Evolutionary conservation across 768 basidiomycete species (phyloP).

Genomic region (Mycena galericulata): DNA sequence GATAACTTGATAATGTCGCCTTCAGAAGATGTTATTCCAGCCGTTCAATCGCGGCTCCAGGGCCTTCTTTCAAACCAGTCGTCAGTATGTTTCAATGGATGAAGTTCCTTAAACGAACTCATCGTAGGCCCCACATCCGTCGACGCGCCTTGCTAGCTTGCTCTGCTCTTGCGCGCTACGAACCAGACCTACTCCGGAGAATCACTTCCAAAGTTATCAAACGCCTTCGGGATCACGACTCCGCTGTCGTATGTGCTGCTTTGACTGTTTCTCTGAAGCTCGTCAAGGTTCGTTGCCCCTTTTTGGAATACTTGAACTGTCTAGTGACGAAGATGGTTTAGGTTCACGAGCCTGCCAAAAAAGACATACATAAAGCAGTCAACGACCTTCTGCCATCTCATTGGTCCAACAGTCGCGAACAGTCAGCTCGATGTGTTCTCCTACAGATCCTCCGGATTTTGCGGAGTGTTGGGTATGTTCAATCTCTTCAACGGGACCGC

Average conservation of each 20-base stretch:
- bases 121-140: slow-evolving; percentile 65
- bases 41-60: slow-evolving; percentile 73
- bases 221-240: slow-evolving; percentile 58
- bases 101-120: slow-evolving; percentile 30
- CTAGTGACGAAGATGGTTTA: not conserved
- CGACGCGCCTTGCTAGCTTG: slow-evolving; percentile 73
- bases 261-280: slow-evolving; percentile 48
- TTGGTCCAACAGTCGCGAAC: slow-evolving; percentile 30
- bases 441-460: slow-evolving; percentile 41
- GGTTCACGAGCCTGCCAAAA: slow-evolving; percentile 22
- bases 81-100: slow-evolving; percentile 66
- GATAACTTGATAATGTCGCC: slow-evolving; percentile 73
- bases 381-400: slow-evolving; percentile 31
- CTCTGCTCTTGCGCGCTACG: slow-evolving; percentile 60
- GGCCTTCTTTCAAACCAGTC: slow-evolving; percentile 78
- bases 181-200: slow-evolving; percentile 58
- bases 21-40: slow-evolving; percentile 79
- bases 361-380: slow-evolving; percentile 28
- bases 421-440: slow-evolving; percentile 34
- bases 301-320: not conserved
- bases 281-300: slow-evolving; percentile 32
- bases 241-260: slow-evolving; percentile 59
- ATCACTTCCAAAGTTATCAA: slow-evolving; percentile 53
- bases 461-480: slow-evolving; percentile 22
- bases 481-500: no score